Evolutionary conservation across 2,329 filamentous ascomycete species (phyloP).

Genomic region (Penicillium sp.): DNA sequence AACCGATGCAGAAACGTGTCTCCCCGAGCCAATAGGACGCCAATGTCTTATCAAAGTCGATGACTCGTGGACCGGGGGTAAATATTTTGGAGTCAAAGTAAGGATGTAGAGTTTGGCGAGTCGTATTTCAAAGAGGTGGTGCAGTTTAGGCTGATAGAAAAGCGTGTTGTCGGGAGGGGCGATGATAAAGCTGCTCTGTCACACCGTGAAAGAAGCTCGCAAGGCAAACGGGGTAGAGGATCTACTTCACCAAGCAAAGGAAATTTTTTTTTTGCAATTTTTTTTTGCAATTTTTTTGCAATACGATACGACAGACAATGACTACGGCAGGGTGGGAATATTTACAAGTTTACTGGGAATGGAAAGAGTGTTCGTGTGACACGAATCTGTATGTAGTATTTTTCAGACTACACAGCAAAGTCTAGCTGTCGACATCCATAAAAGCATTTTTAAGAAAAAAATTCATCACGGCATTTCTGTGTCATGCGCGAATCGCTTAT

Average conservation of each 20-base stretch:
- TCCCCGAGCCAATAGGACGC: neutral
- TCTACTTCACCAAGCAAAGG: no score
- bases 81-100: neutral
- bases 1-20: neutral
- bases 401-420: conserved; percentile 23
- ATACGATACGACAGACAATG: no score
- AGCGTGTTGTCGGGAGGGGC: no score
- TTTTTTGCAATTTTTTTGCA: no score
- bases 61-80: neutral
- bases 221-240: no score
- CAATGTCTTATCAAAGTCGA: neutral
- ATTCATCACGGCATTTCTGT: conserved; percentile 27
- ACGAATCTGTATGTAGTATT: conserved; percentile 23
- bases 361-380: conserved; percentile 7
- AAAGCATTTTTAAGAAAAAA: conserved; percentile 24
- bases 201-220: no score
- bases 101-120: neutral
- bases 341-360: neutral
- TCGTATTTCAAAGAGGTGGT: neutral
- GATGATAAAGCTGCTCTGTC: no score
- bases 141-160: no score
- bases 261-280: no score
- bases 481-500: conserved; percentile 50
- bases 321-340: neutral
- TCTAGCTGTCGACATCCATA: conserved; percentile 25